Conservation (phyloP, 805 yeast species). For the Teunomyces funiuensis region DNA sequence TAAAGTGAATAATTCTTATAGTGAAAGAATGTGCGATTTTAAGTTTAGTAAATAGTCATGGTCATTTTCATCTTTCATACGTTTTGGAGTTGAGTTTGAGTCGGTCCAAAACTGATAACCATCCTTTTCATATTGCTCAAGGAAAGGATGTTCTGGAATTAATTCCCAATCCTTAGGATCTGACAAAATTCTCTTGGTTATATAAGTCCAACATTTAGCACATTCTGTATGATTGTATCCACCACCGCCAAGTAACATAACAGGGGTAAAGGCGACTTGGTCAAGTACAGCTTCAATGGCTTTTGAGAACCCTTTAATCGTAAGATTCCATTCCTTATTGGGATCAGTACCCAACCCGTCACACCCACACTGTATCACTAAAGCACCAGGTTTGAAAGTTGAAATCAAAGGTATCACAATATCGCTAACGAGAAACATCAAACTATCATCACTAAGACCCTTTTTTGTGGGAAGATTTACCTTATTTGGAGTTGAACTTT, state of each 20-base stretch:
- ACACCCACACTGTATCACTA: slow-evolving; percentile 70
- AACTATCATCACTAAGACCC: slow-evolving; percentile 52
- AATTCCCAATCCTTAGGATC: slow-evolving; percentile 37
- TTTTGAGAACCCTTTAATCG: slow-evolving; percentile 48
- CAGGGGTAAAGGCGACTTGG: slow-evolving; percentile 28
- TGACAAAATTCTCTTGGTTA: slow-evolving; percentile 29
- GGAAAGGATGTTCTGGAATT: slow-evolving; percentile 51
- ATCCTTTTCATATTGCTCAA: slow-evolving; percentile 44
- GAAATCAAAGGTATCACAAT: slow-evolving; percentile 45
- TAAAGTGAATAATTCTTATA: slow-evolving; percentile 16
- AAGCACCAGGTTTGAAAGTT: slow-evolving; percentile 45
- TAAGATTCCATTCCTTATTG: slow-evolving; percentile 67
- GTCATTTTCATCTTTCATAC: slow-evolving; percentile 33
- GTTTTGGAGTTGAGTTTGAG: slow-evolving; percentile 21
- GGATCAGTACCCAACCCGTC: slow-evolving; percentile 73
- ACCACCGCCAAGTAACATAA: slow-evolving; percentile 69
- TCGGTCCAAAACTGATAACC: slow-evolving; percentile 51
- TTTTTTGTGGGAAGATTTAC: slow-evolving; percentile 57
- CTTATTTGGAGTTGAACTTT: slow-evolving; percentile 30
- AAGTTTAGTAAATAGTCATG: slow-evolving; percentile 26
- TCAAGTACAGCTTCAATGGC: slow-evolving; percentile 29
- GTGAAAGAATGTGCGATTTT: slow-evolving; percentile 2
- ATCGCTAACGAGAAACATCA: slow-evolving; percentile 36
- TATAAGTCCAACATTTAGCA: slow-evolving; percentile 59
- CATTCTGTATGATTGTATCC: slow-evolving; percentile 66